These are phyloP conservation scores for Colletotrichum ledebouriae DNA, from an alignment of 2,329 filamentous ascomycete species.

Conservation along the genomic window DNA sequence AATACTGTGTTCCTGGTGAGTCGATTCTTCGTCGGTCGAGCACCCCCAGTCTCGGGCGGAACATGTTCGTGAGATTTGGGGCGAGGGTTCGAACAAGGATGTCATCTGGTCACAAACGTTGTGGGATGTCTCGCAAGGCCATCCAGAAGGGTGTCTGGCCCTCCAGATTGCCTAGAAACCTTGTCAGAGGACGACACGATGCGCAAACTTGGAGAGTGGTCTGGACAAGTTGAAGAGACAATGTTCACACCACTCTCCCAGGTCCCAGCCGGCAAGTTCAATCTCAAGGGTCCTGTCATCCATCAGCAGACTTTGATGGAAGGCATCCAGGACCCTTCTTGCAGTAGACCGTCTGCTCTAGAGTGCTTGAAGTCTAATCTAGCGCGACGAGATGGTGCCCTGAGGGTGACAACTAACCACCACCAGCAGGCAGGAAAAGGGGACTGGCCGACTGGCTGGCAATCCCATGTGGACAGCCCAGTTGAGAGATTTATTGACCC, in stretches of 20 bases:
- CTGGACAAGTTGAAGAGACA: neutral
- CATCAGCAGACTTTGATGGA: constrained; percentile 13
- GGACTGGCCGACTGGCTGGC: neutral
- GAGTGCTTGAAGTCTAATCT: neutral
- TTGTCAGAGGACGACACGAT: constrained; percentile 8
- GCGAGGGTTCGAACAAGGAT: constrained; percentile 4
- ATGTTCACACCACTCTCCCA: constrained; percentile 16
- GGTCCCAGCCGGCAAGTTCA: constrained; percentile 8
- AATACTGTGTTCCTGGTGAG: neutral
- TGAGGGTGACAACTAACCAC: constrained; percentile 16
- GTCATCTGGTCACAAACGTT: constrained; percentile 33
- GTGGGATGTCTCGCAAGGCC: no score
- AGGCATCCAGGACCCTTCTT: constrained; percentile 34
- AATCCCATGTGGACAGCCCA: constrained; percentile 24
- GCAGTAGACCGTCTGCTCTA: constrained; percentile 25
- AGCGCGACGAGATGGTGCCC: constrained; percentile 13
- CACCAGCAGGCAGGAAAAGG: neutral
- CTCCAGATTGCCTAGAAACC: neutral
- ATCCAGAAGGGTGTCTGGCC: no score
- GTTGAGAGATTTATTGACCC: constrained; percentile 25
- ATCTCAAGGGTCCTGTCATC: neutral
- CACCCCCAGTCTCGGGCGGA: no score
- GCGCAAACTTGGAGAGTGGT: neutral
- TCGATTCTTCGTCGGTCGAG: no score
- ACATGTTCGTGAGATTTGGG: neutral